Evolutionary conservation across 176 grass and related monocot species (phyloP), one percentile per base, ranked within the genome.

Genomic region (Hsuehochloa calcarea): DNA sequence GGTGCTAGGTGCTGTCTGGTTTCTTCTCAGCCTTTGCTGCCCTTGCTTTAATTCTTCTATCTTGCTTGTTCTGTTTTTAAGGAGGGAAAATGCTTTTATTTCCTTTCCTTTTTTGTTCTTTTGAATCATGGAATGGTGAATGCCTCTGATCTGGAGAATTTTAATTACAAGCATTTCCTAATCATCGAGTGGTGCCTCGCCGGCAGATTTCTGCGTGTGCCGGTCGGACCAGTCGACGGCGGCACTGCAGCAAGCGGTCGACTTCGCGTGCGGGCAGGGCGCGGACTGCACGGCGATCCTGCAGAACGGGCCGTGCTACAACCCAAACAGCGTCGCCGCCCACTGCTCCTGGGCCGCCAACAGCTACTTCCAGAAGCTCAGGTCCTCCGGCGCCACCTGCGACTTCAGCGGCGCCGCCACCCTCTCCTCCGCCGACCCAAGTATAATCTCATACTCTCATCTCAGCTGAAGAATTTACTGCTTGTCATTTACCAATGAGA

Each of bases 281-380:
- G 91, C 89, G 13, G 91, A 98, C 79, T 98, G 96, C 89, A 78
- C 34, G 5, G 12, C 56, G 7, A 90, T 95, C 83, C 20, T 41
- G 43, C 27, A 78, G 63, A 89, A 68, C 59, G 96, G 96, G 20
- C 17, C 45, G 11, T 98, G 96, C 79, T 95, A 80, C 82, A 95
- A 83, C 87, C 96, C 96, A 15, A 45, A 95, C 92, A 93, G 77
- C 52, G 75, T 92, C 76, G 70, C 84, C 20, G 3, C 89, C 0
- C 95, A 98, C 87, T 98, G 95, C 78, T 98, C 95, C 60, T 98
- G 94, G 86, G 95, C 93, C 23, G 79, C 85, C 75, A 98, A 98
- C 76, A 93, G 68, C 87, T 98, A 95, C 81, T 98, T 88, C 82
- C 95, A 98, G 89, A 91, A 80, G 83, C 88, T 52, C 89, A 92